Evolutionary conservation across 257 asterid genomes (phyloP).

Genomic region (Euphrasia confusa): DNA sequence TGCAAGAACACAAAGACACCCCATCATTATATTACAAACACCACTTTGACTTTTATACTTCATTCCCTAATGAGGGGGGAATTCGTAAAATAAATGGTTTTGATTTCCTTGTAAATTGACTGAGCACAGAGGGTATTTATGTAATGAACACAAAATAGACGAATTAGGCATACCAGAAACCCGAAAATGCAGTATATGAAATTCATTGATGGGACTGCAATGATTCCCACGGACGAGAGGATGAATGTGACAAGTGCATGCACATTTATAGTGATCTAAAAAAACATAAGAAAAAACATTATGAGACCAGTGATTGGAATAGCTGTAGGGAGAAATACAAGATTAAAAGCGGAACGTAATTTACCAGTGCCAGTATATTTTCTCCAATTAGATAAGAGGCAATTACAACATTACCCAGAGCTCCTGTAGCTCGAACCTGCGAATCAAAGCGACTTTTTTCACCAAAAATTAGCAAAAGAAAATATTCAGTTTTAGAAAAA

Average conservation of each 20-base stretch:
- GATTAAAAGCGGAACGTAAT: background rate
- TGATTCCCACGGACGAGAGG: conserved; percentile 60
- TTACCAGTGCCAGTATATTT: conserved; percentile 88
- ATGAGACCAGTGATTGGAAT: background rate
- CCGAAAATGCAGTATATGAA: conserved; percentile 71
- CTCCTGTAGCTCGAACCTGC: conserved; percentile 91
- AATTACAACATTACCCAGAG: conserved; percentile 66
- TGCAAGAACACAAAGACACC: conserved; percentile 43
- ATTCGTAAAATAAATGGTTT: too few relatives aligned
- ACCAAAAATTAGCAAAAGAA: conserved; percentile 3
- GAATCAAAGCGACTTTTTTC: conserved; percentile 23
- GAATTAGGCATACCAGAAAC: conserved; percentile 48
- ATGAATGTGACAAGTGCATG: conserved; percentile 68
- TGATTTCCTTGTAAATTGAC: background rate
- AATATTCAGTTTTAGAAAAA: conserved; percentile 19
- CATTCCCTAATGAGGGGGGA: too few relatives aligned
- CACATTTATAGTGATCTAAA: conserved; percentile 73
- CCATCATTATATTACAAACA: background rate
- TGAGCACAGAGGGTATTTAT: background rate
- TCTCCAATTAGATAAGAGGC: conserved; percentile 86
- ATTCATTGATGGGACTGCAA: conserved; percentile 74
- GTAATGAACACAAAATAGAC: background rate
- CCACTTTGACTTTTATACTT: background rate
- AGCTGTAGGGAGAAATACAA: background rate
- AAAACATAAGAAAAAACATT: conserved; percentile 16